Conservation (phyloP, 495 filamentous ascomycete genomes). For the Stereocaulon alpinum region DNA sequence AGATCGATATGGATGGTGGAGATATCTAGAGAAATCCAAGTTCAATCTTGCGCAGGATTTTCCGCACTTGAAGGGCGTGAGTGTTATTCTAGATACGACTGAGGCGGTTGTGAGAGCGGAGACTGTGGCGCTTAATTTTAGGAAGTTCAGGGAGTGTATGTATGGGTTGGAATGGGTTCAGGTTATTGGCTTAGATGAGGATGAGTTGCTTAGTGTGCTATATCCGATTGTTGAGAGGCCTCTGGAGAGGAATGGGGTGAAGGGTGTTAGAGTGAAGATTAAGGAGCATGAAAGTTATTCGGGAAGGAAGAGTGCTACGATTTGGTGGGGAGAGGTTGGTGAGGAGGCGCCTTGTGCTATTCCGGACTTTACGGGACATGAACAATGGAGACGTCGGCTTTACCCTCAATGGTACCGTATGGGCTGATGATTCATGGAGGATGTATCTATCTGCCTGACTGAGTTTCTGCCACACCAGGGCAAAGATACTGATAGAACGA, state of each 20-base stretch:
- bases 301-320: background rate
- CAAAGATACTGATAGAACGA: too few relatives aligned
- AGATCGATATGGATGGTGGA: background rate
- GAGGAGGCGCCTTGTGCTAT: background rate
- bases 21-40: background rate
- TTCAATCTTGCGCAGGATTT: background rate
- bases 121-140: background rate
- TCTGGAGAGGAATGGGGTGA: background rate
- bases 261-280: background rate
- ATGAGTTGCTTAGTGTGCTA: background rate
- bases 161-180: conserved; percentile 1
- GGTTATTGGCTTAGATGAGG: background rate
- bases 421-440: too few relatives aligned
- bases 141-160: background rate
- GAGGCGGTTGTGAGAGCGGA: background rate
- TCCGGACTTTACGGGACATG: background rate
- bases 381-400: too few relatives aligned
- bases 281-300: too few relatives aligned
- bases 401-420: too few relatives aligned
- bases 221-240: background rate
- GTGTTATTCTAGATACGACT: background rate
- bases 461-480: too few relatives aligned
- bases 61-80: background rate
- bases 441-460: too few relatives aligned
- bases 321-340: background rate